These are phyloP conservation scores for Cercophora samala DNA, from an alignment of 495 filamentous ascomycete species.

Conservation along the genomic window DNA sequence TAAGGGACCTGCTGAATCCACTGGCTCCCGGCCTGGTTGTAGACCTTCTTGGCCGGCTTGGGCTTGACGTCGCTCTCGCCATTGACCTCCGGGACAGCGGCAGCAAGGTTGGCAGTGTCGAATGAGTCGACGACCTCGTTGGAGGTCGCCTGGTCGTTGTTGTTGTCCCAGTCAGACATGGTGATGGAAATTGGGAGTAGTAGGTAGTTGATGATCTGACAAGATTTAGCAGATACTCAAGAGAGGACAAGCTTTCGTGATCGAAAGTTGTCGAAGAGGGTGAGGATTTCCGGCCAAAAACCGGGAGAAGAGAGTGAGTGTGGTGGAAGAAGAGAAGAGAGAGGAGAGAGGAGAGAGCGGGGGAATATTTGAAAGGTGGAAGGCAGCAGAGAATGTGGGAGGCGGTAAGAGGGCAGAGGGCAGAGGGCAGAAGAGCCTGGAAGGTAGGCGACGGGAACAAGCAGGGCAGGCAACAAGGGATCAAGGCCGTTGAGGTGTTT, in stretches of 20 bases:
- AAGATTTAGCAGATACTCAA: not conserved
- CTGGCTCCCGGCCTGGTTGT: slow-evolving; percentile 31
- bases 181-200: slow-evolving; percentile 6
- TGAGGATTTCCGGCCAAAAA: not conserved
- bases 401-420: not conserved
- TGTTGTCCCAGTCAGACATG: slow-evolving; percentile 31
- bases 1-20: slow-evolving; percentile 55
- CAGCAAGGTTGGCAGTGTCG: slow-evolving; percentile 9
- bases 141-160: not conserved
- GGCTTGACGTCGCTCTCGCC: not conserved
- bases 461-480: not conserved
- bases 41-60: not conserved
- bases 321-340: slow-evolving; percentile 14
- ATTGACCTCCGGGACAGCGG: not conserved
- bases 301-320: not conserved
- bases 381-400: not conserved
- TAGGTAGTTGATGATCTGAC: not conserved
- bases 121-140: slow-evolving; percentile 15
- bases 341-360: slow-evolving; percentile 14
- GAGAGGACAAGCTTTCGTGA: not conserved
- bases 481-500: not conserved
- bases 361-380: slow-evolving; percentile 1
- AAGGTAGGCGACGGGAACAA: not conserved
- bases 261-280: not conserved
- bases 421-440: not conserved